A percentile compares a stretch with the other conserved stretches of the same genome.
These are phyloP conservation scores for Colletotrichum sp. DNA, from an alignment of 2,329 filamentous ascomycete species.

Conservation along the genomic window DNA sequence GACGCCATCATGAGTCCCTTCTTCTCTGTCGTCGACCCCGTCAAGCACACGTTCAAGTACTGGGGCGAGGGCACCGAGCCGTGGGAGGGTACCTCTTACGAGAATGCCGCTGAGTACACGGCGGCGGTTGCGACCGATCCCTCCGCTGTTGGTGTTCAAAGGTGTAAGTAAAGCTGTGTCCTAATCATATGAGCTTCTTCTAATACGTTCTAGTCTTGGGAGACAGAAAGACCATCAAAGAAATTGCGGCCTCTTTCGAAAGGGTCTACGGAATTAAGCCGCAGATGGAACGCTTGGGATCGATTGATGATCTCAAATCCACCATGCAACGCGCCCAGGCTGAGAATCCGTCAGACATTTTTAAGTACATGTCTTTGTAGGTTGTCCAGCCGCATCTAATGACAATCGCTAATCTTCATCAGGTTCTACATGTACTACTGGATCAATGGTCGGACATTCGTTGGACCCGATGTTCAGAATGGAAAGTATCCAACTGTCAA, in stretches of 20 bases:
- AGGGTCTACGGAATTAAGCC: neutral
- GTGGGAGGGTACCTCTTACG: slow-evolving; percentile 42
- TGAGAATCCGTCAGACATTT: neutral
- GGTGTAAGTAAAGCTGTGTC: neutral
- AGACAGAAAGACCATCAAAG: neutral
- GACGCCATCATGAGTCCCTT: slow-evolving; percentile 34
- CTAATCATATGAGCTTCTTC: fast-evolving
- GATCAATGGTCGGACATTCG: neutral
- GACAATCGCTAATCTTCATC: neutral
- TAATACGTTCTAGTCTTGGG: neutral
- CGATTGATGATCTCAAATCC: neutral
- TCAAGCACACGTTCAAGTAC: slow-evolving; percentile 30
- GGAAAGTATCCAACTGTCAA: neutral
- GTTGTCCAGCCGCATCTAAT: neutral
- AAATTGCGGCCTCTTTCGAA: neutral
- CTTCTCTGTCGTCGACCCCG: slow-evolving; percentile 26
- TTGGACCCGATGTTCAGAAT: neutral
- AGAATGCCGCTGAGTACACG: slow-evolving; percentile 39
- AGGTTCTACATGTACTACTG: neutral
- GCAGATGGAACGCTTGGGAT: neutral
- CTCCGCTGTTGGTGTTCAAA: neutral
- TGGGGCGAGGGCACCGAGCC: slow-evolving; percentile 41
- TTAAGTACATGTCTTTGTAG: neutral
- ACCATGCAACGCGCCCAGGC: neutral
- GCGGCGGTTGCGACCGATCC: slow-evolving; percentile 10